Conservation (phyloP, 768 basidiomycete genomes). For the Suillus luteus region DNA sequence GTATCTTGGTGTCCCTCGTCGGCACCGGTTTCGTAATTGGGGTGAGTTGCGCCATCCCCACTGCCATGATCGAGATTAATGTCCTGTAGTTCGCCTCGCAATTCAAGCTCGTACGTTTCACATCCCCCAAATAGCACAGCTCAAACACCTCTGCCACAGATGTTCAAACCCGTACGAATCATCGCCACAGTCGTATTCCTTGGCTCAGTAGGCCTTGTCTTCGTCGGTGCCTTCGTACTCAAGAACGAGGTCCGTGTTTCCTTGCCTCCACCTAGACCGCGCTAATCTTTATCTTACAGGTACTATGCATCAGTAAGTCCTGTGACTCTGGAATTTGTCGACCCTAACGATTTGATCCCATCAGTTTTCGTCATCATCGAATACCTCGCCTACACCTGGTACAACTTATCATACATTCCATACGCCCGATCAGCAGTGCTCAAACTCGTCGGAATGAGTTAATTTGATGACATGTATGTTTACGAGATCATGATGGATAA, state of each 20-base stretch:
- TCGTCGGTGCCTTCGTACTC: conserved; percentile 84
- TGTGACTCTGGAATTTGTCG: not conserved
- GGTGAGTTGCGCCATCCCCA: conserved; percentile 47
- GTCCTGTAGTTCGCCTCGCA: conserved; percentile 70
- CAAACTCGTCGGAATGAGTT: conserved; percentile 56
- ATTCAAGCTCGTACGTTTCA: conserved; percentile 64
- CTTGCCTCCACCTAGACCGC: not conserved
- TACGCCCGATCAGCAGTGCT: conserved; percentile 79
- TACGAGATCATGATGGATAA: conserved; percentile 19
- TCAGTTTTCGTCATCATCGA: conserved; percentile 89
- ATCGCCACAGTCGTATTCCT: conserved; percentile 80
- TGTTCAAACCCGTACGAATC: conserved; percentile 93
- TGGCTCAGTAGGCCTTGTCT: conserved; percentile 77
- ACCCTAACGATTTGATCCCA: not conserved
- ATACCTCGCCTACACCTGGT: conserved; percentile 92
- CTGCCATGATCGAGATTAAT: conserved; percentile 1
- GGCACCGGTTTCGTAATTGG: conserved; percentile 93
- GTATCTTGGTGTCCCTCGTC: conserved; percentile 77
- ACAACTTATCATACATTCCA: conserved; percentile 85
- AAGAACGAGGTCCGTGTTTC: conserved; percentile 55
- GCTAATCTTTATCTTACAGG: conserved; percentile 35
- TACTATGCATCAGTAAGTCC: conserved; percentile 64
- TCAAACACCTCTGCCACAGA: conserved; percentile 44
- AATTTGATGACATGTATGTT: conserved; percentile 1
- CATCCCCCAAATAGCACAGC: not conserved